Percentiles rank a stretch among this genome's conserved stretches.
Evolutionary conservation across 495 filamentous ascomycete genomes (phyloP).

Genomic region (Aspergillus indologenus): DNA sequence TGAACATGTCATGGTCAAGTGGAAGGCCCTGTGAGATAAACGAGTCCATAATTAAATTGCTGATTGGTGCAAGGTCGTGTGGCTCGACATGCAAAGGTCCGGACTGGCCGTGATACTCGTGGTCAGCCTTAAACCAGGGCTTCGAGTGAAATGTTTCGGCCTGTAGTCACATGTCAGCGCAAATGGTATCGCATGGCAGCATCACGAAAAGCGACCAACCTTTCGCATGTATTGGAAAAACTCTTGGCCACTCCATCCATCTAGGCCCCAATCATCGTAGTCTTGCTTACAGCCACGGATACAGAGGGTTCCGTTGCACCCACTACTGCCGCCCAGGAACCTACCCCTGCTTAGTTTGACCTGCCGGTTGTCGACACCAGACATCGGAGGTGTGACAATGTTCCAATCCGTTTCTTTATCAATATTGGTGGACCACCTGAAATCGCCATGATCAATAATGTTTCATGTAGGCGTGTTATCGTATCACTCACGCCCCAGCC

Average conservation of each 20-base stretch:
- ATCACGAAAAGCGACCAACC: slow-evolving; percentile 19
- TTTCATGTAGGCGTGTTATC: background rate
- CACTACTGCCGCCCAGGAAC: slow-evolving; percentile 57
- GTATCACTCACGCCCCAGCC: slow-evolving; percentile 37
- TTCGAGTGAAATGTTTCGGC: slow-evolving; percentile 48
- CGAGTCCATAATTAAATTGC: slow-evolving; percentile 43
- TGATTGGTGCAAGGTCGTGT: slow-evolving; percentile 49
- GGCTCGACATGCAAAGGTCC: slow-evolving; percentile 49
- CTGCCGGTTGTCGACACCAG: slow-evolving; percentile 51
- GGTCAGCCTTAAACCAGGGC: slow-evolving; percentile 39
- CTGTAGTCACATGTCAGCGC: slow-evolving; percentile 18
- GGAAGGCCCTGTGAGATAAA: slow-evolving; percentile 45
- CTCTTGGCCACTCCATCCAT: slow-evolving; percentile 53
- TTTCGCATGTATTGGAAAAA: slow-evolving; percentile 53
- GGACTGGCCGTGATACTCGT: slow-evolving; percentile 38
- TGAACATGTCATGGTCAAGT: slow-evolving; percentile 50
- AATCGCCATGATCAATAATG: background rate
- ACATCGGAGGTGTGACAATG: slow-evolving; percentile 52
- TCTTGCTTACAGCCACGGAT: slow-evolving; percentile 58
- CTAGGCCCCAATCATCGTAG: slow-evolving; percentile 59
- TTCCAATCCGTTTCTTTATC: slow-evolving; percentile 56
- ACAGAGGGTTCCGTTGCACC: slow-evolving; percentile 61
- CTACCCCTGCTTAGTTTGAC: slow-evolving; percentile 59
- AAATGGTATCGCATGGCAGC: background rate
- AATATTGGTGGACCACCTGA: slow-evolving; percentile 43